Conservation (phyloP, 768 basidiomycete genomes). For the Boletus fagicola region DNA sequence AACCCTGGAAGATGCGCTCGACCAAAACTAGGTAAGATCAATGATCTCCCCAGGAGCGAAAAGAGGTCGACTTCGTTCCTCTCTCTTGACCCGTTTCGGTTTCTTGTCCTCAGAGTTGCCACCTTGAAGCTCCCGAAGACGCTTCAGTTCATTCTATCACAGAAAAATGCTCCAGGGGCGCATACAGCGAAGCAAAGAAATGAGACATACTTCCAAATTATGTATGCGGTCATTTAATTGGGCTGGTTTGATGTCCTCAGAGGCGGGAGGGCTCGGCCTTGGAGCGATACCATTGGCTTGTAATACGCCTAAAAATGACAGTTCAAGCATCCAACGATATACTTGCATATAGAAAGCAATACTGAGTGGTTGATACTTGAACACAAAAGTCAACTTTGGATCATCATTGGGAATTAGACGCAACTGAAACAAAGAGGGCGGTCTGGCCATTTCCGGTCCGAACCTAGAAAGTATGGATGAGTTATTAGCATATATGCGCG, state of each 20-base stretch:
- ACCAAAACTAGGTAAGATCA: slow-evolving; percentile 16
- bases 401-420: background rate
- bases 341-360: background rate
- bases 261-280: background rate
- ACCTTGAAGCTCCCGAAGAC: slow-evolving; percentile 8
- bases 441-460: background rate
- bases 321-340: background rate
- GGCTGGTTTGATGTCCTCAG: slow-evolving; percentile 1
- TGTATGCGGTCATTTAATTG: slow-evolving; percentile 1
- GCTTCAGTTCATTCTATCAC: slow-evolving; percentile 14
- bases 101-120: slow-evolving; percentile 6
- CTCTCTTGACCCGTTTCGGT: slow-evolving; percentile 18
- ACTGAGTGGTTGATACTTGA: slow-evolving; percentile 21
- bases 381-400: slow-evolving; percentile 16
- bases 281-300: slow-evolving; percentile 22
- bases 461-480: slow-evolving; percentile 7
- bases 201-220: slow-evolving; percentile 6
- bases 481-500: background rate
- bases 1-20: no score
- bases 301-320: slow-evolving; percentile 12
- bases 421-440: fast-evolving
- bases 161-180: background rate
- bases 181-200: background rate
- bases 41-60: slow-evolving; percentile 13
- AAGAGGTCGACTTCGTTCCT: background rate